phyloP scores from a whole-genome alignment of 768 basidiomycete genomes.

The Phallus indusiatus region DNA sequence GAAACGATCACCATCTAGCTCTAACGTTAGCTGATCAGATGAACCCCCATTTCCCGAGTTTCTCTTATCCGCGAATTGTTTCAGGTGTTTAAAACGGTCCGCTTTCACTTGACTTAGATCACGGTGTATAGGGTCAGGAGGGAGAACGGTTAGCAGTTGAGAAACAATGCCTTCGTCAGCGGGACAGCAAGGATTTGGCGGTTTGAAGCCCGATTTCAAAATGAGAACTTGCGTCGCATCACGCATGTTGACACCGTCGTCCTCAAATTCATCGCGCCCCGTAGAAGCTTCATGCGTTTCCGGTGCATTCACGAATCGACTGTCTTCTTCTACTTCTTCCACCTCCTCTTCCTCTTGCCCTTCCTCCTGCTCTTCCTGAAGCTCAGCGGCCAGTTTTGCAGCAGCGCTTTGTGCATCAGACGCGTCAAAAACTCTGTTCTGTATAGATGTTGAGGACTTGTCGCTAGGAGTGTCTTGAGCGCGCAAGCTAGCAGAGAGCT shows the following conservation, averaged over 20 bases:
- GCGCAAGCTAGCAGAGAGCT: conserved; percentile 63
- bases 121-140: conserved; percentile 49
- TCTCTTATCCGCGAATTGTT: conserved; percentile 54
- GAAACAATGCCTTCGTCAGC: conserved; percentile 59
- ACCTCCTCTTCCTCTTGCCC: conserved; percentile 11
- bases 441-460: conserved; percentile 13
- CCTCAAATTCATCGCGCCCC: not conserved
- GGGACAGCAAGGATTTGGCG: conserved; percentile 85
- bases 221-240: conserved; percentile 49
- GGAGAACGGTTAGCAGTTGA: conserved; percentile 53
- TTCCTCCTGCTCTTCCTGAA: conserved; percentile 13
- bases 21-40: conserved; percentile 39
- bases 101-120: conserved; percentile 48
- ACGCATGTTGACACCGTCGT: conserved; percentile 29
- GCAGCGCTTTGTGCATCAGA: conserved; percentile 42
- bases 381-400: conserved; percentile 41
- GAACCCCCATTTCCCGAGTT: conserved; percentile 2
- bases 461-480: conserved; percentile 22
- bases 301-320: conserved; percentile 4
- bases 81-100: conserved; percentile 54
- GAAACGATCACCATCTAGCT: conserved; percentile 55
- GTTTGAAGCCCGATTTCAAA: conserved; percentile 53
- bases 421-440: conserved; percentile 15
- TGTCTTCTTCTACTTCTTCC: conserved; percentile 16
- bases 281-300: conserved; percentile 22